phyloP scores from a whole-genome alignment of 352 stramenopile species.

The Bremia lactucae region DNA sequence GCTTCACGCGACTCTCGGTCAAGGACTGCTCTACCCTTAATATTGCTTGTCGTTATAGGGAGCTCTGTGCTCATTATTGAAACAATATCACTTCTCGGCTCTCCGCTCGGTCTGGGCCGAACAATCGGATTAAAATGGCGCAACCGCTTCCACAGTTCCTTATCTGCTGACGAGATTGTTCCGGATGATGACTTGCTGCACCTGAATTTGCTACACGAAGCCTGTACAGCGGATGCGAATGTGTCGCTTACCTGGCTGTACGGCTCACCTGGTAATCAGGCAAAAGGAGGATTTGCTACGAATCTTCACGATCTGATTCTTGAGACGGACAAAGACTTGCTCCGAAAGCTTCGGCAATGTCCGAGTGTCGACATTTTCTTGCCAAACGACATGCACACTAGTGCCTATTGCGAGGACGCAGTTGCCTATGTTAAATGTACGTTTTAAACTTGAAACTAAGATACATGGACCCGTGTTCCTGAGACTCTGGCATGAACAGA shows the following conservation, averaged over 20 bases:
- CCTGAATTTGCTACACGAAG: conserved; percentile 24
- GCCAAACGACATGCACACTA: conserved; percentile 14
- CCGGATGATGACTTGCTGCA: conserved; percentile 20
- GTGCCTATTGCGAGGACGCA: conserved; percentile 44
- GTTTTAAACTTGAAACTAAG: conserved; percentile 1
- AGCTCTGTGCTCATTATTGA: conserved; percentile 12
- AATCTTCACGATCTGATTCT: conserved; percentile 16
- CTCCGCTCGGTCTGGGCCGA: conserved; percentile 4
- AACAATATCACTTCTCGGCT: conserved; percentile 10
- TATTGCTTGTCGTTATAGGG: conserved; percentile 11
- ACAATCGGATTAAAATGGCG: conserved; percentile 7
- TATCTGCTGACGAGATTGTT: conserved; percentile 9
- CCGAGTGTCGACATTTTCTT: conserved; percentile 39
- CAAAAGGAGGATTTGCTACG: conserved; percentile 10
- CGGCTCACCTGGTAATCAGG: conserved; percentile 20
- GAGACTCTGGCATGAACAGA: conserved; percentile 11
- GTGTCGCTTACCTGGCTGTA: conserved; percentile 24
- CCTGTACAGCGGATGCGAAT: conserved; percentile 16
- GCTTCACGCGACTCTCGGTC: too few relatives aligned
- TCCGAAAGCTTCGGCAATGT: conserved; percentile 32
- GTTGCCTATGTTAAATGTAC: conserved; percentile 42
- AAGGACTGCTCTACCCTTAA: too few relatives aligned
- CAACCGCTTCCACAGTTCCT: conserved; percentile 5
- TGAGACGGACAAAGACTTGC: conserved; percentile 13
- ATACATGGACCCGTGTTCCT: too few relatives aligned